Evolutionary conservation across 2,329 filamentous ascomycete genomes (phyloP).

Genomic region (Ceratocystis eucalypticola): DNA sequence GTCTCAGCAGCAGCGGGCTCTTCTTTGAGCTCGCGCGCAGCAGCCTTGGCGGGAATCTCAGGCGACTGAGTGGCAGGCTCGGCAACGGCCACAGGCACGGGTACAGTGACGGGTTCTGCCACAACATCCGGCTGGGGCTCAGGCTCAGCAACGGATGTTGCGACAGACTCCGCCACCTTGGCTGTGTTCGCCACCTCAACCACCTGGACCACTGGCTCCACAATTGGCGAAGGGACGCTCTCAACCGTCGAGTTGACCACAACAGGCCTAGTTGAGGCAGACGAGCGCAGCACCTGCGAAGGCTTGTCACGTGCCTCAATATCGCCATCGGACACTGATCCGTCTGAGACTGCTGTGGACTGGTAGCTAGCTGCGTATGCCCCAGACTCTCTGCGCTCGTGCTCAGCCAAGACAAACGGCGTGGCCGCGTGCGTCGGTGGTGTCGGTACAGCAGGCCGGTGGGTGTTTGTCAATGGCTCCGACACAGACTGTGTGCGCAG

Average conservation of each 20-base stretch:
- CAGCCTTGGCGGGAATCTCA: not conserved
- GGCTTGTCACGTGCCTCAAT: not conserved
- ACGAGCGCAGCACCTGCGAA: not conserved
- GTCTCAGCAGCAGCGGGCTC: not conserved
- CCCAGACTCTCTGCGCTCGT: not conserved
- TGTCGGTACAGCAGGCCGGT: constrained; percentile 7
- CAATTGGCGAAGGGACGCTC: not conserved
- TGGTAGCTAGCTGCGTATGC: not conserved
- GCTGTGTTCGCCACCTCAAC: not conserved
- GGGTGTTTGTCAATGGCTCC: not conserved
- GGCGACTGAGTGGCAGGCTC: not conserved
- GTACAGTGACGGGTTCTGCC: not conserved
- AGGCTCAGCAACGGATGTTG: not conserved
- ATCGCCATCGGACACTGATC: not conserved
- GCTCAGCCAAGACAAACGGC: not conserved
- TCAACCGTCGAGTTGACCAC: not conserved
- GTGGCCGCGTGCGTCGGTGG: constrained; percentile 8
- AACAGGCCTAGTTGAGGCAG: not conserved
- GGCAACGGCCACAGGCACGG: not conserved
- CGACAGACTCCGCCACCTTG: not conserved
- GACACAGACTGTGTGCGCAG: not conserved
- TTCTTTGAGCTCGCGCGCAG: not conserved
- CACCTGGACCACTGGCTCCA: not conserved
- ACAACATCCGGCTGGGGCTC: not conserved
- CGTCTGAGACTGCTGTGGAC: not conserved